Base-by-base conservation (phyloP, 2,329 filamentous ascomycete genomes). In the Xylaria multiplex region DNA sequence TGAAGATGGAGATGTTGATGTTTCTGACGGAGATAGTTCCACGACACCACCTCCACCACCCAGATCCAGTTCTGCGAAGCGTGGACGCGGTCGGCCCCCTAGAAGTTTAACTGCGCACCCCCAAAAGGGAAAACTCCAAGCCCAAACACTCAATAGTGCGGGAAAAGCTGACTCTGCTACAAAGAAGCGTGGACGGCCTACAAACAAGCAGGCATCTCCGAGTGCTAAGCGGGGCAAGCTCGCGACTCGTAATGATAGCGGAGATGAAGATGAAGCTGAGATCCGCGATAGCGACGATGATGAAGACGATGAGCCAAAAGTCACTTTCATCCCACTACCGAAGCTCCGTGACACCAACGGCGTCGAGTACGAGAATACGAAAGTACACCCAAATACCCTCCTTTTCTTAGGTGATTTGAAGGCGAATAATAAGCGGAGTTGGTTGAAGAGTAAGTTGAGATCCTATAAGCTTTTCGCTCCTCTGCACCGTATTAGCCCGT, bases 321-420 rank as follows among this genome's bases (percentile, higher is more conserved):
- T 82, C 16, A 81, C 78, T 1, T 81, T 84, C 68, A 80, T 80
- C 30, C 79, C 81, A 1, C 71, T 80, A 27, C 79, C 80, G 45
- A 73, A 81, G 68, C 70, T 84, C 42, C 79, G 81, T 24, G 79
- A 80, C 16, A 74, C 76, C 0, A 79, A 77, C 4, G 81, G 79
- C 13, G 73, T 82, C 14, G 78, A 82, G 2, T 89, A 89, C 65
- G 79, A 81, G 40, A 84, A 87, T 43, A 76, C 82, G 24, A 83
- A 78, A 30, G 66, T 90, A 4, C 87, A 90, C 70, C 80, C 80
- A 32, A 89, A 89, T 66, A 89, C 87, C 0, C 67, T 89, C 52
- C 77, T 83, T 1, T 90, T 89, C 70, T 79, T 90, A 45, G 79
- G 77, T 46, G 87, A 89, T 59, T 80, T 90, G 43, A 88, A 86